These are phyloP conservation scores for Ceratocystis lukuohia DNA, from an alignment of 2,329 filamentous ascomycete species.

Conservation along the genomic window DNA sequence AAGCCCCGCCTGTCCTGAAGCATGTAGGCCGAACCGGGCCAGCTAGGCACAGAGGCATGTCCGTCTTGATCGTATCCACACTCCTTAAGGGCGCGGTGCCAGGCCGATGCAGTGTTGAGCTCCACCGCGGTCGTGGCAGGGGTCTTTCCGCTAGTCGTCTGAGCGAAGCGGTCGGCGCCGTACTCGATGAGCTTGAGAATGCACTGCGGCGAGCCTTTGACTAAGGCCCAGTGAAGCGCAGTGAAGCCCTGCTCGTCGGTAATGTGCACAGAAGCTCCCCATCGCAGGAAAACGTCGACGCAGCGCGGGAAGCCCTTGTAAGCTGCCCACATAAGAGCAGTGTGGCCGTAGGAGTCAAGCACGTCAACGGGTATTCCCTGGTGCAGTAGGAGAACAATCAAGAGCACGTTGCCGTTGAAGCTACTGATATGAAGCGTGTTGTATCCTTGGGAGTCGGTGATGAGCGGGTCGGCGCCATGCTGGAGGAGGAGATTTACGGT, in stretches of 20 bases:
- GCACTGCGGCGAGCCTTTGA: conserved; percentile 80
- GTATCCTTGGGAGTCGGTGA: conserved; percentile 91
- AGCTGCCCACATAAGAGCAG: conserved; percentile 93
- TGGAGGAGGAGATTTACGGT: conserved; percentile 85
- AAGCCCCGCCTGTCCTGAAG: conserved; percentile 66
- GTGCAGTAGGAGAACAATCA: conserved; percentile 79
- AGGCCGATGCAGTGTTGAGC: conserved; percentile 72
- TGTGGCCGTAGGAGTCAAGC: conserved; percentile 79
- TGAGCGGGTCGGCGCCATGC: conserved; percentile 79
- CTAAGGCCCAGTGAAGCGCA: conserved; percentile 88
- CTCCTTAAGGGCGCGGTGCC: conserved; percentile 70
- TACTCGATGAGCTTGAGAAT: conserved; percentile 93
- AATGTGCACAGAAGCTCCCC: conserved; percentile 88
- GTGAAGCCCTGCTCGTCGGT: conserved; percentile 88
- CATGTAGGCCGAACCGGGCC: conserved; percentile 59
- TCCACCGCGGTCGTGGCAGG: conserved; percentile 74
- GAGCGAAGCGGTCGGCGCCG: conserved; percentile 81
- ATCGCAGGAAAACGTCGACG: conserved; percentile 82
- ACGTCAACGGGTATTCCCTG: conserved; percentile 93
- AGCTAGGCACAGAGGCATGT: conserved; percentile 52
- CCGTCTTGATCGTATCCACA: conserved; percentile 73
- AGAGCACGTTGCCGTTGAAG: conserved; percentile 87
- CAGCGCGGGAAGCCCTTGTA: conserved; percentile 93
- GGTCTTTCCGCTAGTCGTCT: conserved; percentile 81
- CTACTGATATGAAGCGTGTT: conserved; percentile 95